Base-by-base conservation (phyloP, 2,329 filamentous ascomycete genomes). In the Claviceps africana region DNA sequence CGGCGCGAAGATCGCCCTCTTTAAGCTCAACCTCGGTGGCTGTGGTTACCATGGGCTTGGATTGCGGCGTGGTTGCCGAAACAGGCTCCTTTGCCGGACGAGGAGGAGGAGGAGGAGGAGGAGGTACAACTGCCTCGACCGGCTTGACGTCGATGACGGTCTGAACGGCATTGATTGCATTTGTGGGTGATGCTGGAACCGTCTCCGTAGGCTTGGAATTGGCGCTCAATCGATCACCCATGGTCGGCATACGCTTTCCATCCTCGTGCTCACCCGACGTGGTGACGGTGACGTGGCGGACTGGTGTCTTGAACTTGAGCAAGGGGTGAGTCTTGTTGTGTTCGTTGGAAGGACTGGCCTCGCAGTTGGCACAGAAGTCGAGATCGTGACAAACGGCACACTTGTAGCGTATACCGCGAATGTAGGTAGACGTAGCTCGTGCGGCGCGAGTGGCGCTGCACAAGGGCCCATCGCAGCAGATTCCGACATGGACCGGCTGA, bases 261-360 rank as follows among this genome's bases (percentile, higher is more conserved):
- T 82, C 73, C 54, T 77, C 78, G 60, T 88, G 82, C 68, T 95
- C 88, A 51, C 85, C 85, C 57, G 85, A 76, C 9, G 91, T 97
- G 48, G 82, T 90, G 50, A 98, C 86, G 56, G 81, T 90, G 37
- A 95, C 87, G 59, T 87, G 85, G 59, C 88, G 86, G 48, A 98
- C 85, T 10, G 91, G 86, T 2, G 87, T 94, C 77, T 88, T 95
- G 75, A 98, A 89, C 73, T 95, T 96, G 74, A 98, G 89, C 60
- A 98, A 74, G 30, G 93, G 93, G 62, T 98, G 93, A n/a, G 90
- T 95, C 68, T 82, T 83, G 74, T 97, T 96, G 74, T 98, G 93
- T 22, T 72, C 74, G 67, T 94, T 91, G 57, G 75, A 75, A 8
- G 93, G 93, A 61, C 82, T 82, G 48, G 91, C 88, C 72, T 98